Conservation (phyloP, 1,284 basidiomycete species). For the Apiotrichum mycotoxinovorans region DNA sequence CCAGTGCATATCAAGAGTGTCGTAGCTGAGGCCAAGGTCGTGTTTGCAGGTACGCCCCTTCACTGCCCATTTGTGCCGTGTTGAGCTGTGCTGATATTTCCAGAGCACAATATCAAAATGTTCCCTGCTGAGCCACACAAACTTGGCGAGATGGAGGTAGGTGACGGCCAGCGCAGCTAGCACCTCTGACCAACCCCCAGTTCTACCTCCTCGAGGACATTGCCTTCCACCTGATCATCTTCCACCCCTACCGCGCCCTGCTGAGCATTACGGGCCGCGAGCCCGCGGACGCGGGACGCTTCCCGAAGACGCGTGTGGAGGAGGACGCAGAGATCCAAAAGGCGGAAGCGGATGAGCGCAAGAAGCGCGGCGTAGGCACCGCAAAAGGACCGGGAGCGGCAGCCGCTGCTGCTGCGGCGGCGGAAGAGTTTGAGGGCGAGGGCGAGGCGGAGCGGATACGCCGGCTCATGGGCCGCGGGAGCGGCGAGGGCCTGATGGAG, state of each 20-base stretch:
- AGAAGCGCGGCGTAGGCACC: conserved; percentile 33
- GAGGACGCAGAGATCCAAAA: conserved; percentile 41
- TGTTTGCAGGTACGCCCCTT: conserved; percentile 76
- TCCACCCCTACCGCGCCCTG: conserved; percentile 89
- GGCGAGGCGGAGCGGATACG: conserved; percentile 37
- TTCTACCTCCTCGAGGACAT: conserved; percentile 96
- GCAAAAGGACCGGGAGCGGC: conserved; percentile 7
- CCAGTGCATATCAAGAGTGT: conserved; percentile 92
- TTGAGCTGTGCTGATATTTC: conserved; percentile 8
- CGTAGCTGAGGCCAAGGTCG: conserved; percentile 71
- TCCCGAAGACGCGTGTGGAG: conserved; percentile 34
- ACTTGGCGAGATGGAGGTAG: conserved; percentile 85
- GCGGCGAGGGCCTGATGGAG: conserved; percentile 49
- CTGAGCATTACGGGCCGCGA: conserved; percentile 64
- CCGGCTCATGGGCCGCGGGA: conserved; percentile 44
- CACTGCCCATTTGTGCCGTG: too few relatives aligned
- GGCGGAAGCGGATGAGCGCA: conserved; percentile 25
- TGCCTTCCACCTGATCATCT: conserved; percentile 88
- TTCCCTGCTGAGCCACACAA: conserved; percentile 85
- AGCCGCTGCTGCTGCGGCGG: conserved; percentile 4
- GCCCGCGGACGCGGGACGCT: conserved; percentile 44
- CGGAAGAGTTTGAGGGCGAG: conserved; percentile 26
- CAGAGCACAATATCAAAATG: conserved; percentile 65
- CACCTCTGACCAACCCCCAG: conserved; percentile 10
- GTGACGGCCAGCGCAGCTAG: background rate